Conservation (phyloP, 1,139 yeast genomes). For the Blastobotrys capitulatus region DNA sequence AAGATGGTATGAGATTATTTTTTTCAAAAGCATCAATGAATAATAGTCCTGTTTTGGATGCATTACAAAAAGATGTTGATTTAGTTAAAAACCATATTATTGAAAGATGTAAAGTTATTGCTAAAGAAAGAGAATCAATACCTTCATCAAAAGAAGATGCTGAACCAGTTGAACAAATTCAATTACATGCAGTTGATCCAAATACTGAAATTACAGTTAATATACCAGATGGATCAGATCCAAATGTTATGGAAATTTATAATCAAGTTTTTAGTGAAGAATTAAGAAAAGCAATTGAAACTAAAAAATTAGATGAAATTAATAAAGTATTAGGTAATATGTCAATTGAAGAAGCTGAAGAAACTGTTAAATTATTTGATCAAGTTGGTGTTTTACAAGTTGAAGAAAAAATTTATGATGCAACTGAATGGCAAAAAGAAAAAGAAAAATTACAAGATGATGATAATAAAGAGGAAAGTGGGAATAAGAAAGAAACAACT, state of each 20-base stretch:
- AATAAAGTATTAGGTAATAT: slow-evolving; percentile 78
- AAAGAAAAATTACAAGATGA: background rate
- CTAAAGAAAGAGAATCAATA: slow-evolving; percentile 37
- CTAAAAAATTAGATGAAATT: slow-evolving; percentile 68
- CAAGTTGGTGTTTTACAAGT: slow-evolving; percentile 81
- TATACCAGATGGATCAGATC: slow-evolving; percentile 52
- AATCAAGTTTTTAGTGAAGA: slow-evolving; percentile 48
- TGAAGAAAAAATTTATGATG: slow-evolving; percentile 70
- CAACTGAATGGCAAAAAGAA: slow-evolving; percentile 48
- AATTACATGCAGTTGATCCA: slow-evolving; percentile 83
- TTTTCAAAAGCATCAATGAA: slow-evolving; percentile 57
- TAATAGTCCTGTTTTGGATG: slow-evolving; percentile 54
- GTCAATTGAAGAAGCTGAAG: slow-evolving; percentile 76
- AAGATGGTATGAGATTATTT: slow-evolving; percentile 61
- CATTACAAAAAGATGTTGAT: slow-evolving; percentile 68
- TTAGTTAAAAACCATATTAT: slow-evolving; percentile 68
- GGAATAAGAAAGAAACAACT: background rate
- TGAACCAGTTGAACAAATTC: slow-evolving; percentile 75
- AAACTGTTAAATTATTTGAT: slow-evolving; percentile 64
- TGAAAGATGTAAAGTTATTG: slow-evolving; percentile 63
- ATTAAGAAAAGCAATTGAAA: slow-evolving; percentile 71
- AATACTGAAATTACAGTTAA: slow-evolving; percentile 66
- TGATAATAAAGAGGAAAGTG: background rate
- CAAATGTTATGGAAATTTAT: slow-evolving; percentile 47
- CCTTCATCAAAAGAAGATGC: slow-evolving; percentile 35